These are phyloP conservation scores for Pyricularia grisea DNA, from an alignment of 2,329 filamentous ascomycete species.

Conservation along the genomic window DNA sequence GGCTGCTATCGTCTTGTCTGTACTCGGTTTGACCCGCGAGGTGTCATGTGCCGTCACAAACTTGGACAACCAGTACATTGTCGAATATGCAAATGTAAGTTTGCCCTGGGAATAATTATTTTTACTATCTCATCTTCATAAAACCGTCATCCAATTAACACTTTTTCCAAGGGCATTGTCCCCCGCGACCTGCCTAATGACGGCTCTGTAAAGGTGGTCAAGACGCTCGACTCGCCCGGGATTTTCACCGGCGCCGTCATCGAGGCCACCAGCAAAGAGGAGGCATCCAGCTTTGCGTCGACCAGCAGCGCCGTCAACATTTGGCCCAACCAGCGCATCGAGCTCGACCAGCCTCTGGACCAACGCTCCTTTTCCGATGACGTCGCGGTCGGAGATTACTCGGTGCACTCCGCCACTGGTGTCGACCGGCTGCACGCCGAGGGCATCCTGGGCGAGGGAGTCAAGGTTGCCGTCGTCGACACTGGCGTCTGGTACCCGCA, in stretches of 20 bases:
- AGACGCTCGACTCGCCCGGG: neutral
- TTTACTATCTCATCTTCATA: too few relatives aligned
- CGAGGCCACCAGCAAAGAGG: neutral
- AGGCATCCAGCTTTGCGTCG: neutral
- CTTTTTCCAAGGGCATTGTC: neutral
- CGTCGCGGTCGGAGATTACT: neutral
- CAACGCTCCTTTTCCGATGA: neutral
- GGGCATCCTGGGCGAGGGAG: constrained; percentile 7
- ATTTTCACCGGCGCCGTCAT: neutral
- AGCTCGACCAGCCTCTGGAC: neutral
- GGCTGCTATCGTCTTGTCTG: neutral
- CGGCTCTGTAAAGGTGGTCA: constrained; percentile 1
- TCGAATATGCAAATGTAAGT: neutral
- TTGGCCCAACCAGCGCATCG: neutral
- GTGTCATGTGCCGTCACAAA: neutral
- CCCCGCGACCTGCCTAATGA: neutral
- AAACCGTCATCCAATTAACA: neutral
- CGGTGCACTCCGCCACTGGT: constrained; percentile 10
- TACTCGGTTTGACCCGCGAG: neutral
- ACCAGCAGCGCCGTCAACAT: neutral
- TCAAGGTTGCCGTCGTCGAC: constrained; percentile 8
- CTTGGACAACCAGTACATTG: neutral
- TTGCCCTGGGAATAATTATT: neutral
- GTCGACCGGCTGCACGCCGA: constrained; percentile 10
- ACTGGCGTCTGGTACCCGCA: constrained; percentile 8